Base-by-base conservation (phyloP, 108 stramenopile species). In the Nitzschia sp. region DNA sequence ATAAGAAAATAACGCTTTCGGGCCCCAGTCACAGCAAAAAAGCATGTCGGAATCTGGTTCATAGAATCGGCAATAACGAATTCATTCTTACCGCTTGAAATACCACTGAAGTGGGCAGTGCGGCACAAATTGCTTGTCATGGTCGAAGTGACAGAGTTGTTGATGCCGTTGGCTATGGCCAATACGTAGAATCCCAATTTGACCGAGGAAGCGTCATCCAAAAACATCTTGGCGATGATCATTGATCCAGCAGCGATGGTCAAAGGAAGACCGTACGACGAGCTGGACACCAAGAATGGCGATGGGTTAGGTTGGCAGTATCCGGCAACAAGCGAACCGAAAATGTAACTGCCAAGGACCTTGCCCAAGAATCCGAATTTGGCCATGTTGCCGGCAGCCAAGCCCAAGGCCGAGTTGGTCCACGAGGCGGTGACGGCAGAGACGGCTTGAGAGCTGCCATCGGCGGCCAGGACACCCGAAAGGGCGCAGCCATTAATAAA, bases 391-490 rank as follows among this genome's bases (percentile, higher is more conserved):
- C 61, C 72, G 35, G 61, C 31, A 28, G 80, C 83, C 21, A 61
- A 27, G 8, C 72, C 77, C 25, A 88, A 58, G 17, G 80, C 85
- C 25, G 76, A 68, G 34, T 66, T 83, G 11, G 83, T 89, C 59
- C 73, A 89, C 0, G 87, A 67, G 3, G 78, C 85, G 1, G 87
- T 89, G 15, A 86, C 72, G 23, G 84, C 82, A 2, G 87, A 41
- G 45, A 80, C 82, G 23, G 65, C 80, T 34, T 62, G 60, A 22
- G 76, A 78, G 1, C 66, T 65, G 0, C 33, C 46, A 2, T 45
- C 63, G 60, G 36, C 60, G 16, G 60, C 47, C 15, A 84, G 26
- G 32, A 71, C 33, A 16, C 87, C 87, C 9, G 72, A 68, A 2
- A 89, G 33, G 47, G 74, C 78, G 29, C 60, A 66, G 23, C 85